phyloP scores from a whole-genome alignment of 2,329 filamentous ascomycete genomes.

The Sphaceloma murrayae region DNA sequence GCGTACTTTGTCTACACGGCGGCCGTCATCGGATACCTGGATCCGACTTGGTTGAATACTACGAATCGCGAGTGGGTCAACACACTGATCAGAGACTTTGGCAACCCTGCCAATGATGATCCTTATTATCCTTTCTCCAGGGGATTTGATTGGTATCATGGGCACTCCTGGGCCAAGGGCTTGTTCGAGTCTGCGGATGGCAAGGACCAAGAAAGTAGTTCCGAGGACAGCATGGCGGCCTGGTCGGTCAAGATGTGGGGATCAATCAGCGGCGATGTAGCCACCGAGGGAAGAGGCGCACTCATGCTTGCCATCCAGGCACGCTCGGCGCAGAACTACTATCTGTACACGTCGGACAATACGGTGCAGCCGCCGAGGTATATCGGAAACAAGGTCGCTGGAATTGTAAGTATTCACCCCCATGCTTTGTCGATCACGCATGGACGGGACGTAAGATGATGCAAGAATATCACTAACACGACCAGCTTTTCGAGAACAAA shows the following conservation, averaged over 20 bases:
- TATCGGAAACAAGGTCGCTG: constrained; percentile 63
- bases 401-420: constrained; percentile 33
- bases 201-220: constrained; percentile 79
- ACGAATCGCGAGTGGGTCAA: constrained; percentile 74
- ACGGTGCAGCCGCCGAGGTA: constrained; percentile 64
- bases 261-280: constrained; percentile 59
- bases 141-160: constrained; percentile 87
- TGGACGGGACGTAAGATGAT: constrained; percentile 19
- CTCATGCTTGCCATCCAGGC: constrained; percentile 73
- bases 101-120: constrained; percentile 65
- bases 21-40: constrained; percentile 70
- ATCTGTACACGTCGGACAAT: constrained; percentile 66
- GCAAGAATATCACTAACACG: constrained; percentile 1
- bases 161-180: constrained; percentile 87
- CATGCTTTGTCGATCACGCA: neutral
- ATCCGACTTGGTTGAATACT: constrained; percentile 57
- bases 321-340: constrained; percentile 68
- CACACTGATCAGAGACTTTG: constrained; percentile 69
- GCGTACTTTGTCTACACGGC: constrained; percentile 86
- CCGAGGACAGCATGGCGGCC: constrained; percentile 78
- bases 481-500: constrained; percentile 79
- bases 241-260: constrained; percentile 96
- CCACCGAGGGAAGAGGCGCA: constrained; percentile 71
- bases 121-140: constrained; percentile 71
- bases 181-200: constrained; percentile 62